Evolutionary conservation across 257 asterid species (phyloP).

Genomic region (Thymus mandschuricus): DNA sequence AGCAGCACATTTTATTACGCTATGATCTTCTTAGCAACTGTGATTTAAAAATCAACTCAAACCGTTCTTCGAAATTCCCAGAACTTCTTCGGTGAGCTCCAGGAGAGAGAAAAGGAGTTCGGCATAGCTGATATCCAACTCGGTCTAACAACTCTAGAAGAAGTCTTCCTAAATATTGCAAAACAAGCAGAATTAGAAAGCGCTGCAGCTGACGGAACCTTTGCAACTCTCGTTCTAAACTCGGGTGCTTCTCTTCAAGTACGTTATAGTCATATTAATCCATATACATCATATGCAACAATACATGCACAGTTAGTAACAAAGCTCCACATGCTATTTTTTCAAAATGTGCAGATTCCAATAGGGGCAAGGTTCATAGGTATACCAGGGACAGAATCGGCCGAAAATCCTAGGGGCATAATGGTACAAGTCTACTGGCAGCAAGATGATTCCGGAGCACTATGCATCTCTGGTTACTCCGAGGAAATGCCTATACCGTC

Average conservation of each 20-base stretch:
- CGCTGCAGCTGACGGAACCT: constrained; percentile 71
- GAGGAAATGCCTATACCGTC: constrained; percentile 62
- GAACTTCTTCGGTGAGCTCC: constrained; percentile 75
- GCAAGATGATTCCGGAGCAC: constrained; percentile 87
- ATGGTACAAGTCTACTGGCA: constrained; percentile 93
- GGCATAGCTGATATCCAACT: constrained; percentile 85
- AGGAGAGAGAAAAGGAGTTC: constrained; percentile 62
- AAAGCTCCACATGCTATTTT: not conserved
- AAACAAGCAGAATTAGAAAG: constrained; percentile 77
- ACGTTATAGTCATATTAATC: not conserved
- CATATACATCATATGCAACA: no score
- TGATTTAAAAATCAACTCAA: not conserved
- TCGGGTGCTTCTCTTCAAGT: constrained; percentile 72
- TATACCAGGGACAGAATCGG: constrained; percentile 72
- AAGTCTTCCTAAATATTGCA: constrained; percentile 82
- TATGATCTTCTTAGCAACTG: constrained; percentile 1
- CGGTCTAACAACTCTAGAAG: constrained; percentile 86
- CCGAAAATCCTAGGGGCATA: constrained; percentile 55
- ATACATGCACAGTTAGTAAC: not conserved
- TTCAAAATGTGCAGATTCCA: constrained; percentile 57
- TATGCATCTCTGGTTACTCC: constrained; percentile 80
- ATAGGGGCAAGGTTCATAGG: constrained; percentile 79
- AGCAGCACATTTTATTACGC: not conserved
- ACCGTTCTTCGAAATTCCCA: constrained; percentile 31
- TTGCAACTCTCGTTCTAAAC: constrained; percentile 57